Evolutionary conservation across 2,329 filamentous ascomycete species (phyloP).

Genomic region (Fusarium oligoseptatum): DNA sequence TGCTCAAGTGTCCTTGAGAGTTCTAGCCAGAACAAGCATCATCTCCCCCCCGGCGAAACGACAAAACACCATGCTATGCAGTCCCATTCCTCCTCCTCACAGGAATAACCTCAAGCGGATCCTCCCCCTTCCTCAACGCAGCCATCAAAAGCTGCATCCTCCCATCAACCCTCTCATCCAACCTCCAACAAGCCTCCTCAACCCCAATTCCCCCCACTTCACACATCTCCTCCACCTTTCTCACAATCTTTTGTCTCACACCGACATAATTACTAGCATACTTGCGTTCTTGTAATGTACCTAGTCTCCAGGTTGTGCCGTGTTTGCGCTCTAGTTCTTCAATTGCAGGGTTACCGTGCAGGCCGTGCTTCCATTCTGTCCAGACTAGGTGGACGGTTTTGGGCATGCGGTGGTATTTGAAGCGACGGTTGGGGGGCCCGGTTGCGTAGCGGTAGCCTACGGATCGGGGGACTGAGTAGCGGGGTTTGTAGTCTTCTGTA

Average conservation of each 20-base stretch:
- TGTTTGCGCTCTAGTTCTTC: conserved; percentile 37
- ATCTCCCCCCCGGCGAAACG: neutral
- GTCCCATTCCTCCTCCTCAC: neutral
- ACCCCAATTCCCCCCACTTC: neutral
- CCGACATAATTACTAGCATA: conserved; percentile 47
- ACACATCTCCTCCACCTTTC: conserved; percentile 36
- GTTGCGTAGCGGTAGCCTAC: conserved; percentile 29
- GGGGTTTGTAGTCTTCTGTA: conserved; percentile 8
- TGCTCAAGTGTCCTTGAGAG: neutral
- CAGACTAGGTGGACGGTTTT: conserved; percentile 41
- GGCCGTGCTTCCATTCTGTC: conserved; percentile 43
- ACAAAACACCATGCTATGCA: neutral
- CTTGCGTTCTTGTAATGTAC: conserved; percentile 33
- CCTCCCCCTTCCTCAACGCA: conserved; percentile 33
- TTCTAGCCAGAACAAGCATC: neutral
- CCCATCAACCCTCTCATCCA: conserved; percentile 43
- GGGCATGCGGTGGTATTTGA: conserved; percentile 42
- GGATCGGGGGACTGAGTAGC: conserved; percentile 39
- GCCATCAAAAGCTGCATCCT: conserved; percentile 41
- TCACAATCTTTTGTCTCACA: conserved; percentile 39
- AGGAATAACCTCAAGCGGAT: conserved; percentile 41
- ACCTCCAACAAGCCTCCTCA: conserved; percentile 20
- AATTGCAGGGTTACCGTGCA: conserved; percentile 38
- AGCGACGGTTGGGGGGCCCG: conserved; percentile 31
- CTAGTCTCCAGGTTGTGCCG: conserved; percentile 41